Evolutionary conservation across 352 stramenopile genomes (phyloP).

Genomic region (Globisporangium recalcitrans): DNA sequence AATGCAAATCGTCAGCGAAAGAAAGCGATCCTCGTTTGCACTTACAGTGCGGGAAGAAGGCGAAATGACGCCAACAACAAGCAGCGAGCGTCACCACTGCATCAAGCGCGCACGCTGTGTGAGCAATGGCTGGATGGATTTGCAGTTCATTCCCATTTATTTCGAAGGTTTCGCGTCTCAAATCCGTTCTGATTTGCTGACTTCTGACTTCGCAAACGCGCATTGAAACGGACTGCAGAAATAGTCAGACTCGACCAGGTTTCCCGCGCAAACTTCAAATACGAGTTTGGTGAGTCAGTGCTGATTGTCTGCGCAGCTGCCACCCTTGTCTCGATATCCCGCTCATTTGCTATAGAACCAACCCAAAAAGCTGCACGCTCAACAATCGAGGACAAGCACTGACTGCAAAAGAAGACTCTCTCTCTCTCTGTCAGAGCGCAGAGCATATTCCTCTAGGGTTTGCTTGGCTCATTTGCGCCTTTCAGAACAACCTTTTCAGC

Average conservation of each 20-base stretch:
- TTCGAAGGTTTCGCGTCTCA: background rate
- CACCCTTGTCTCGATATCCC: too few species aligned
- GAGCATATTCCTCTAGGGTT: slow-evolving; percentile 1
- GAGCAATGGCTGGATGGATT: background rate
- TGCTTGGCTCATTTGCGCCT: background rate
- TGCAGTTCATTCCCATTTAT: background rate
- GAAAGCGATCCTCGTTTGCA: background rate
- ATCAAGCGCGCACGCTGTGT: too few species aligned
- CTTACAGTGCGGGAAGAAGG: background rate
- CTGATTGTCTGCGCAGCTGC: too few species aligned
- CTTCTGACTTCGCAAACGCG: background rate
- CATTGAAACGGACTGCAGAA: too few species aligned
- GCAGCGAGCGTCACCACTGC: too few species aligned
- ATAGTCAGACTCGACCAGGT: background rate
- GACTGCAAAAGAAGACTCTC: background rate
- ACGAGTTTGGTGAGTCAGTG: background rate
- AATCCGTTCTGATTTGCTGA: background rate
- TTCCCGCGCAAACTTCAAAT: background rate
- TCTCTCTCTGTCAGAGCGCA: too few species aligned
- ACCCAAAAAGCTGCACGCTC: too few species aligned
- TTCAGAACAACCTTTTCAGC: background rate
- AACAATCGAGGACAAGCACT: background rate
- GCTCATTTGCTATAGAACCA: too few species aligned
- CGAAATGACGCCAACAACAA: background rate
- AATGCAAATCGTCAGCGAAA: background rate